Conservation (phyloP, 1,284 basidiomycete species). For the Sanguinoderma infundibulare region DNA sequence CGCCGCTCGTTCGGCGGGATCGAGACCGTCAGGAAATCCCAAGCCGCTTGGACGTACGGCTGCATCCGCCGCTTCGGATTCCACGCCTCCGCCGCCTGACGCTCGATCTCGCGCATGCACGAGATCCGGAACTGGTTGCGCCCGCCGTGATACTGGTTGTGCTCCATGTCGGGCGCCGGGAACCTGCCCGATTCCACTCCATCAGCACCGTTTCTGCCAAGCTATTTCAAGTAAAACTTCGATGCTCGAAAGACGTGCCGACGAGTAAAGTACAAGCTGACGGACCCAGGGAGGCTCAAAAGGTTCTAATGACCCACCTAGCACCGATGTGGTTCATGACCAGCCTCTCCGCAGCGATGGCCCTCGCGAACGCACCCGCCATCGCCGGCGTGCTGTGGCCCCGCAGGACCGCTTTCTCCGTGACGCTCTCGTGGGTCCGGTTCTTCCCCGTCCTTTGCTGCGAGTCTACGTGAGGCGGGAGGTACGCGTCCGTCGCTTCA, state of each 20-base stretch:
- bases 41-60: slow-evolving; percentile 54
- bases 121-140: slow-evolving; percentile 39
- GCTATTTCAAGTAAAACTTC: not conserved
- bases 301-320: slow-evolving; percentile 53
- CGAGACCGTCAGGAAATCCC: slow-evolving; percentile 67
- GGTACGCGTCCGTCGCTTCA: slow-evolving; percentile 85
- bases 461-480: slow-evolving; percentile 60
- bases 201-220: slow-evolving; percentile 23
- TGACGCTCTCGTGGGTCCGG: slow-evolving; percentile 53
- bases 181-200: slow-evolving; percentile 34
- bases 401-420: slow-evolving; percentile 58
- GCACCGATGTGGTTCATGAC: slow-evolving; percentile 86
- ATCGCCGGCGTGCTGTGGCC: slow-evolving; percentile 87
- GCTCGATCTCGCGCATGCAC: slow-evolving; percentile 67
- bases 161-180: slow-evolving; percentile 41
- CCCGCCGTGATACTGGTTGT: slow-evolving; percentile 37
- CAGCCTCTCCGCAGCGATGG: slow-evolving; percentile 66
- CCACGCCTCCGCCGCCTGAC: slow-evolving; percentile 68
- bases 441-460: slow-evolving; percentile 42
- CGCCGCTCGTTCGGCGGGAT: slow-evolving; percentile 42
- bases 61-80: slow-evolving; percentile 36
- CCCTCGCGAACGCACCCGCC: slow-evolving; percentile 81
- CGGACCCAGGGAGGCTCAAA: too few species aligned
- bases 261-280: too few species aligned
- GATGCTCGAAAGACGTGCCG: too few species aligned